Base-by-base conservation (phyloP, 2,329 filamentous ascomycete genomes). In the Neobulgaria alba region DNA sequence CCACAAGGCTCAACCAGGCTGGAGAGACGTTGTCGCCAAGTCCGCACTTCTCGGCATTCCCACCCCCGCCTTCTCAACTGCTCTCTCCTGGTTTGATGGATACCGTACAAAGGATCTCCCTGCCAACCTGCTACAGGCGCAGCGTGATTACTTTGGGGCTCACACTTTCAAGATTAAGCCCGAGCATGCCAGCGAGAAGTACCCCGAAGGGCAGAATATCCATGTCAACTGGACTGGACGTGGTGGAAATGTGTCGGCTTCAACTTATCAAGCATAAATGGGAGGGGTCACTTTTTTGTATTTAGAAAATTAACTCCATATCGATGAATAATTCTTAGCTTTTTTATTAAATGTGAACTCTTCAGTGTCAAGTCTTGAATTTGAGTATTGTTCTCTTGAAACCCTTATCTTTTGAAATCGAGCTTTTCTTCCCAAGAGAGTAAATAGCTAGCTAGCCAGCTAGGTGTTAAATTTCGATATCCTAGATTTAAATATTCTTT, bases 151-250 rank as follows among this genome's bases (percentile, higher is more conserved):
- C 85, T 98, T 98, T 63, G 92, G 92, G 66, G 85, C 85, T 51
- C 85, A 92, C 75, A 92, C 85, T 54, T 92, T 92, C 81, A 72
- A 72, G 59, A 77, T 92, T 70, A 90, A 92, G 82, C 83, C 85
- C 47, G 84, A 90, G 70, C 61, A 57, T 53, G 84, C 84, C 57
- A 83, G 60, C 65, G 78, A 72, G 43, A 88, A 87, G 70, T 94
- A 93, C 73, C 82, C 81, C 53, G 78, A 74, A 57, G 87, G 82
- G 66, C 72, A 88, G 71, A 79, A 96, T 67, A 92, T 90, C 63
- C 92, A 98, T 78, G 88, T 96, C 67, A 98, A 98, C 85, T 98
- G 92, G 92, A 98, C 92, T 57, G 92, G 92, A 60, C 85, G 92
- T 65, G 92, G 92, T 63, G 92, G 92, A 62, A 92, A 96, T 64